phyloP scores from a whole-genome alignment of 495 filamentous ascomycete genomes.

The Cercophora newfieldiana region DNA sequence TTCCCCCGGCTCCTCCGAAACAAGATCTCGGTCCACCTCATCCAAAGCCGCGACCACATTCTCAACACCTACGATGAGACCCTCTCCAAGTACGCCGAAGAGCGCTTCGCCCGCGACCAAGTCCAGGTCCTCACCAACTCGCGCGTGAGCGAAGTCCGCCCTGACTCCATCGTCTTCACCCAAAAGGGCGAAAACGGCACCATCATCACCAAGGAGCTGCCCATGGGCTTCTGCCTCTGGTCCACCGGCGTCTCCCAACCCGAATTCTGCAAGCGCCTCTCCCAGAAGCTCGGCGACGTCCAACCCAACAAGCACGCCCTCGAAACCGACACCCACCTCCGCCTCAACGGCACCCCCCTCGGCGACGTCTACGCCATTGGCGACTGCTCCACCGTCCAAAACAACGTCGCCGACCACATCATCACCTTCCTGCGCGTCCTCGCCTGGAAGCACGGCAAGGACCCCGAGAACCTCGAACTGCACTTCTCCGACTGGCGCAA shows the following conservation, averaged over 20 bases:
- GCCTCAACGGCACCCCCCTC: slow-evolving; percentile 84
- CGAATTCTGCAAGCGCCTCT: slow-evolving; percentile 71
- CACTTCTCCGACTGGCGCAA: slow-evolving; percentile 84
- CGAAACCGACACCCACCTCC: slow-evolving; percentile 93
- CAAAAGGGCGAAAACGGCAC: slow-evolving; percentile 74
- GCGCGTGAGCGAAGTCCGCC: slow-evolving; percentile 81
- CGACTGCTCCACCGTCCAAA: slow-evolving; percentile 96
- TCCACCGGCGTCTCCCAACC: slow-evolving; percentile 94
- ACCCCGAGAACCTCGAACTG: slow-evolving; percentile 80
- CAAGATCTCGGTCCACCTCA: slow-evolving; percentile 95
- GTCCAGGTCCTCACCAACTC: slow-evolving; percentile 90
- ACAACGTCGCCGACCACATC: slow-evolving; percentile 87
- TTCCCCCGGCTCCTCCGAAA: slow-evolving; percentile 91
- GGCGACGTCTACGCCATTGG: slow-evolving; percentile 97
- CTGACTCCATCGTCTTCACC: slow-evolving; percentile 82
- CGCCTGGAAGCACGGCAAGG: slow-evolving; percentile 87
- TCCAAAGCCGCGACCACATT: slow-evolving; percentile 91
- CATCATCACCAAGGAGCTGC: slow-evolving; percentile 82
- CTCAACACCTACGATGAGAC: slow-evolving; percentile 98
- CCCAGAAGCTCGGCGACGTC: slow-evolving; percentile 64
- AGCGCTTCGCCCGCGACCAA: slow-evolving; percentile 84
- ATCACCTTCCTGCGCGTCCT: slow-evolving; percentile 83
- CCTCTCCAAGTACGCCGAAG: slow-evolving; percentile 87
- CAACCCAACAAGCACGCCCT: slow-evolving; percentile 91
- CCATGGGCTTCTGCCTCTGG: slow-evolving; percentile 96